Base-by-base conservation (phyloP, 106 monocot genomes). In the Dendrobium chrysotoxum region DNA sequence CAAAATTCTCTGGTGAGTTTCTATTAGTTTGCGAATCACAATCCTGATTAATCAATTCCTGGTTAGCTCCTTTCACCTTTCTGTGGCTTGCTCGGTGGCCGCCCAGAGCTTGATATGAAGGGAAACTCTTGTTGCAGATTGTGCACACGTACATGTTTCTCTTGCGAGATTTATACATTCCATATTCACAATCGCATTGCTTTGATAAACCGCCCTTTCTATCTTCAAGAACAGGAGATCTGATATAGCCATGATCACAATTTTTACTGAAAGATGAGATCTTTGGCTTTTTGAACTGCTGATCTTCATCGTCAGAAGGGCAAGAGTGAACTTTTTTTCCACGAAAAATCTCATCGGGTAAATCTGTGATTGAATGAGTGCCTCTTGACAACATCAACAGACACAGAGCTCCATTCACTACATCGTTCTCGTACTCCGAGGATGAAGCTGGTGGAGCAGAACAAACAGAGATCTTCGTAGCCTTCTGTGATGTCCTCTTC, bases 371-470 rank as follows among this genome's bases (percentile, higher is more conserved):
- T 1, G n/a, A 28, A 2, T 79, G 38, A 20, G 53, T 31, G 39
- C 79, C 84, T 57, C 78, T 77, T 5, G 87, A 84, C 16, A 87
- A 84, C 81, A 87, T 84, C 76, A 87, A 30, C 18, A 87, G 84
- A 39, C 53, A 70, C 35, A 78, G 2, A n/a, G 84, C 87, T 0
- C 53, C 78, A 31, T 70, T 30, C 10, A 10, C 15, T 35, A 15
- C 0, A 30, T 70, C 70, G 0, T 31, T 35, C 1, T 20, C 0
- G 73, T 54, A 55, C 46, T 70, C 77, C 3, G 26, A 44, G 12
- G 65, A 30, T 0, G 78, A 79, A 58, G 75, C 68, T 4, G 61
- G 61, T 17, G 15, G 61, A 61, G 61, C 10, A 61, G 30, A 30
- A 7, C 1, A 31, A 23, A 12, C 65, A 35, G 78, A 75, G 1